These are phyloP conservation scores for Parietaria judaica DNA, from an alignment of 306 rosid species.

Conservation along the genomic window DNA sequence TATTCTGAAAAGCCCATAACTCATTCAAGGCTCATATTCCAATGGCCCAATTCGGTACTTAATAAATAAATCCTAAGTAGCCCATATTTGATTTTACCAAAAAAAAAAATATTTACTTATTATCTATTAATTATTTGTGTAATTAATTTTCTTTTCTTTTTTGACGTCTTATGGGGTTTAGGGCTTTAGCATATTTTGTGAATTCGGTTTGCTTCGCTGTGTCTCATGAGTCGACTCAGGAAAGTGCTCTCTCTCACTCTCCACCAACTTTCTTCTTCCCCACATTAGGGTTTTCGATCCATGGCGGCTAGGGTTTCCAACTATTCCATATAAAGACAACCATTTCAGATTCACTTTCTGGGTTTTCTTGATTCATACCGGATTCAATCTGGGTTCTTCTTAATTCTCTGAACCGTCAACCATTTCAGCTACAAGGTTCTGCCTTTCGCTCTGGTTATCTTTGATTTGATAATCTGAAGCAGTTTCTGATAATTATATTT, in stretches of 20 bases:
- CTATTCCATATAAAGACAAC: no score
- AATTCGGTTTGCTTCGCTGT: neutral
- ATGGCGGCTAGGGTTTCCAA: conserved; percentile 1
- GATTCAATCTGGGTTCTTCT: conserved; percentile 1
- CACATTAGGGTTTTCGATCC: neutral
- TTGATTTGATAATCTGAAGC: neutral
- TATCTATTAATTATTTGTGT: no score
- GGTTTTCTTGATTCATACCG: neutral
- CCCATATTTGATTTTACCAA: no score
- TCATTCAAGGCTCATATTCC: no score
- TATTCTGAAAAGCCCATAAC: no score
- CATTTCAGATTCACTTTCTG: no score
- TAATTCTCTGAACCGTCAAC: neutral
- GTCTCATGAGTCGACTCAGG: neutral
- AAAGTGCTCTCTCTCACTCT: neutral
- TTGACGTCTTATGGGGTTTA: neutral
- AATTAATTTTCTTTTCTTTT: no score
- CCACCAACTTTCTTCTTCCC: neutral
- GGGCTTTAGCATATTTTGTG: neutral
- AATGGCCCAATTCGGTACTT: no score
- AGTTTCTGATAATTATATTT: neutral
- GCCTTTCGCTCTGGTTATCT: conserved; percentile 6
- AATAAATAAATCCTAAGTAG: no score
- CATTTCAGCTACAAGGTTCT: conserved; percentile 10
- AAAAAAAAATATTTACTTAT: no score